Base-by-base conservation (phyloP, 805 yeast species). In the Yamadazyma phyllophila region DNA sequence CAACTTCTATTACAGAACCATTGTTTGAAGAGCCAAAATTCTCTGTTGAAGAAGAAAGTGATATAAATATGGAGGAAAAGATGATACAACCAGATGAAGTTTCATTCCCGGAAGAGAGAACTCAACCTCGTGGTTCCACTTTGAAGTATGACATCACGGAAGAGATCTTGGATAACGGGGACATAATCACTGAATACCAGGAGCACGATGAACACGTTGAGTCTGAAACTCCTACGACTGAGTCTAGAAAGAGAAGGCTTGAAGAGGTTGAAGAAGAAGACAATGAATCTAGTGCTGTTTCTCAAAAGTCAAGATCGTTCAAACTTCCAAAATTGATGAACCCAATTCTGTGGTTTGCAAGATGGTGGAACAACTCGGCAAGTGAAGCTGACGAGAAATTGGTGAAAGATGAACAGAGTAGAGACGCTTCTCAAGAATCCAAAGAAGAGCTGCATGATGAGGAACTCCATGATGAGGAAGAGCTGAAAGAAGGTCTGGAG, bases 161-260 rank as follows among this genome's bases (percentile, higher is more conserved):
- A 48, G 46, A 46, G 29, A 47, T 43, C 41, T 11, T 50, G 45
- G 49, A 49, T 41, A 45, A 46, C 43, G 39, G 39, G 2, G 39
- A 36, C 29, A 13, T 12, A 12, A 36, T 36, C 29, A 36, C 29
- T 20, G 39, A 20, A n/a, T 36, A 36, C 29, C 17, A 17, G 4
- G 29, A 36, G n/a, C 13, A 20, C 12, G 46, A 42, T 31, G 57
- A 49, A 8, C 43, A 37, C 12, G 24, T 32, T 39, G 59, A 58
- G 4, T 7, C 26, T 17, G 52, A 53, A 6, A 6, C 24, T 20
- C 6, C 24, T 20, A 4, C 24, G 6, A 3, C 24, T 35, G 51
- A 49, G 4, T 61, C 65, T 20, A 58, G 50, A 29, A 54, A 59
- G 24, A 37, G 32, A 36, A 38, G 24, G 31, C 24, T 39, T 39